A percentile compares a stretch with the other conserved stretches of the same genome.
Conservation (phyloP, 1,139 yeast species). For the Protomyces macrosporus region DNA sequence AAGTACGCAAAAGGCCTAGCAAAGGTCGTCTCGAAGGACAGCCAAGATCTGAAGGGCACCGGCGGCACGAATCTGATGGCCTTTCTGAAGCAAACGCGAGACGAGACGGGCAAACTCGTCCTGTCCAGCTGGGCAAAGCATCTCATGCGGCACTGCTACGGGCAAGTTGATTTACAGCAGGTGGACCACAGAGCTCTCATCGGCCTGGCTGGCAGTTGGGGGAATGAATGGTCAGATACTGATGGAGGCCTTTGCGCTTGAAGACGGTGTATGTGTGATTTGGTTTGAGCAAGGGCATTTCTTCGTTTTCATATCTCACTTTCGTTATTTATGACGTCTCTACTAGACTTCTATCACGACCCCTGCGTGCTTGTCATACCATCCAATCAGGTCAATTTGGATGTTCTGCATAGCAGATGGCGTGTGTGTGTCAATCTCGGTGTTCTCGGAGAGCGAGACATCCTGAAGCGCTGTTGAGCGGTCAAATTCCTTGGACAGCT, state of each 20-base stretch:
- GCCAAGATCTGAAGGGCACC: slow-evolving; percentile 68
- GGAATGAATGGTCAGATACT: slow-evolving; percentile 10
- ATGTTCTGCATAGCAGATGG: slow-evolving; percentile 1
- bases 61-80: slow-evolving; percentile 93
- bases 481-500: slow-evolving; percentile 17
- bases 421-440: neutral
- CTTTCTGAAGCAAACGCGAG: slow-evolving; percentile 88
- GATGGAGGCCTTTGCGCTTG: slow-evolving; percentile 13
- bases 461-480: slow-evolving; percentile 6
- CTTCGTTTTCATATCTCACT: neutral
- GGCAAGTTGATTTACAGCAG: slow-evolving; percentile 9
- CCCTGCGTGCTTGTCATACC: slow-evolving; percentile 21
- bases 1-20: slow-evolving; percentile 32
- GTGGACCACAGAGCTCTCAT: slow-evolving; percentile 14
- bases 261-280: neutral
- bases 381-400: slow-evolving; percentile 13
- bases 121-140: slow-evolving; percentile 87
- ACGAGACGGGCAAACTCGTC: slow-evolving; percentile 89
- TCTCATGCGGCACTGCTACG: slow-evolving; percentile 36
- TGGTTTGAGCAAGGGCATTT: neutral
- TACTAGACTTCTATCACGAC: slow-evolving; percentile 16
- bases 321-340: neutral
- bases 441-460: neutral
- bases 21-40: slow-evolving; percentile 38
- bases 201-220: slow-evolving; percentile 19